Evolutionary conservation across 208 protist genomes (phyloP).

Genomic region (Trypanosoma theileri): DNA sequence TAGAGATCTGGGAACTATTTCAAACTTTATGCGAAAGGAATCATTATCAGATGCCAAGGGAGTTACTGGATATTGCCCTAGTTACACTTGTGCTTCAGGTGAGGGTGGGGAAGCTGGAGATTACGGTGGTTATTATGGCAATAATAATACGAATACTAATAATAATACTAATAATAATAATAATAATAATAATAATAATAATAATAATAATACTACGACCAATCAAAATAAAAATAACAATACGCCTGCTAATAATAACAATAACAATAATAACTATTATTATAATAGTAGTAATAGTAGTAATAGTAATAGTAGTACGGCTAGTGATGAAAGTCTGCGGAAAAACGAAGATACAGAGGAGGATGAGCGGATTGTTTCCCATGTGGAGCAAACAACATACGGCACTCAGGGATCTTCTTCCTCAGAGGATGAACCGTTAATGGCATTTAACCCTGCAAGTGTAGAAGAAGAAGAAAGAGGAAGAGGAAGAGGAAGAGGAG

Average conservation of each 20-base stretch:
- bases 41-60: neutral
- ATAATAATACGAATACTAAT: neutral
- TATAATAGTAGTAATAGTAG: no score
- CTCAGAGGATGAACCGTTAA: neutral
- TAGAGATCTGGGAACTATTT: conserved; percentile 18
- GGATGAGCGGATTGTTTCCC: neutral
- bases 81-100: neutral
- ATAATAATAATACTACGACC: no score
- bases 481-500: neutral
- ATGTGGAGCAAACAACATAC: neutral
- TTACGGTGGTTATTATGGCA: neutral
- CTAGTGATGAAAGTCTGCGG: no score
- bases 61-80: neutral
- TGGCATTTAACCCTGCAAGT: neutral
- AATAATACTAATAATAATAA: neutral
- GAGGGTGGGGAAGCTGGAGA: neutral
- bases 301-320: no score
- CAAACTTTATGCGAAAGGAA: neutral
- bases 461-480: conserved; percentile 3
- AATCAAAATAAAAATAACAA: no score
- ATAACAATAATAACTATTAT: no score
- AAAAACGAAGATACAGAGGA: neutral
- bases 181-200: neutral
- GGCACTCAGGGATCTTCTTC: neutral
- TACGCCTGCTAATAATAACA: no score